These are phyloP conservation scores for Debaryomyces nepalensis DNA, from an alignment of 1,139 yeast genomes.

Conservation along the genomic window DNA sequence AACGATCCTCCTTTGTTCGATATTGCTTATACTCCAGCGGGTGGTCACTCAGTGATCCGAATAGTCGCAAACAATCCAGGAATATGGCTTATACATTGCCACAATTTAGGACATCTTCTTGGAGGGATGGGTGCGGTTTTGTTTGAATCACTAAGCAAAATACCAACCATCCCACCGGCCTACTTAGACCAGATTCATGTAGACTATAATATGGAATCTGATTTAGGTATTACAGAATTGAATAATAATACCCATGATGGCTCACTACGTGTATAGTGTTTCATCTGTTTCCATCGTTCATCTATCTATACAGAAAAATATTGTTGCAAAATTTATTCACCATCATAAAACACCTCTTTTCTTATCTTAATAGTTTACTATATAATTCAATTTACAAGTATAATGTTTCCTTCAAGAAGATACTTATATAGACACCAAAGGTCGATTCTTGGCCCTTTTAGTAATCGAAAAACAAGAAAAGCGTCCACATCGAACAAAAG, in stretches of 20 bases:
- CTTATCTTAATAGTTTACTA: neutral
- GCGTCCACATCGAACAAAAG: neutral
- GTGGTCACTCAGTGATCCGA: slow-evolving; percentile 34
- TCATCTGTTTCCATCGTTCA: neutral
- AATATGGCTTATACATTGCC: slow-evolving; percentile 39
- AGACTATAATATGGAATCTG: slow-evolving; percentile 4
- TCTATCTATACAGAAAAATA: neutral
- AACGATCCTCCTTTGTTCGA: slow-evolving; percentile 31
- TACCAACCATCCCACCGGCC: slow-evolving; percentile 19
- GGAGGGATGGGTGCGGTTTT: slow-evolving; percentile 43
- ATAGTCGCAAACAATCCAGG: slow-evolving; percentile 24
- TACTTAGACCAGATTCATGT: slow-evolving; percentile 12
- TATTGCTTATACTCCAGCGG: slow-evolving; percentile 30
- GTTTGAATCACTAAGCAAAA: slow-evolving; percentile 27
- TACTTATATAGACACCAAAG: neutral
- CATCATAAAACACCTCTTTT: neutral
- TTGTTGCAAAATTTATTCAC: slow-evolving; percentile 10
- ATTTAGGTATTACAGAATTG: slow-evolving; percentile 9
- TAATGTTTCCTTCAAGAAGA: neutral
- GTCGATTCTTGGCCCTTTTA: neutral
- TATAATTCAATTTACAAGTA: neutral
- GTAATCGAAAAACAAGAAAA: neutral
- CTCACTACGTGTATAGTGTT: neutral
- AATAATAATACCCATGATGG: slow-evolving; percentile 12
- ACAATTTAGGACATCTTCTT: slow-evolving; percentile 38